Percentiles rank a stretch among this genome's conserved stretches.
phyloP scores from a whole-genome alignment of 2,329 filamentous ascomycete genomes.

The Colletotrichum sp. region DNA sequence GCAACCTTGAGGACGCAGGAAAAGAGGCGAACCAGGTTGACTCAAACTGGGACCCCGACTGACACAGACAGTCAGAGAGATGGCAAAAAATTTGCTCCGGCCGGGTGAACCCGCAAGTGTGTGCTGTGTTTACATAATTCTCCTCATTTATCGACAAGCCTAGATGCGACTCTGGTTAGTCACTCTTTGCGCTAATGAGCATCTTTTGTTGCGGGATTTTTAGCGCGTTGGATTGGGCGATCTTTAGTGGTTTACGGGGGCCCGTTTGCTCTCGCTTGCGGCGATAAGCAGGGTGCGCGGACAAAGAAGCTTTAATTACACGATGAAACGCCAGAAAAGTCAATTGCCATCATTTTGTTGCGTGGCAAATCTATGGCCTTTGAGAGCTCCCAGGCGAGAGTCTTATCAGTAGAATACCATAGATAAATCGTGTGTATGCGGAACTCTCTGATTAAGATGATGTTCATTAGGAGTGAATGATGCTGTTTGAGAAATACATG shows the following conservation, averaged over 20 bases:
- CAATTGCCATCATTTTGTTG: not conserved
- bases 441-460: not conserved
- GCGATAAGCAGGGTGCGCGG: not conserved
- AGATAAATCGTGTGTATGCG: accelerated
- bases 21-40: not conserved
- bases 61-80: not conserved
- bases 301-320: not conserved
- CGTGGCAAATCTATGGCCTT: not conserved
- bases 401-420: not conserved
- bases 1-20: not conserved
- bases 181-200: not conserved
- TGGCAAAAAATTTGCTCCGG: not conserved
- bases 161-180: not conserved
- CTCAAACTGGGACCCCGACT: not conserved
- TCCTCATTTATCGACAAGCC: not conserved
- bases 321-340: not conserved
- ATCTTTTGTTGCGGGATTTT: not conserved
- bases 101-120: not conserved
- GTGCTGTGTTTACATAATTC: not conserved
- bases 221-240: not conserved
- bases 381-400: not conserved
- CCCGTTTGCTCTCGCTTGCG: not conserved
- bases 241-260: not conserved
- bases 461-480: not conserved
- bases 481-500: not conserved